Conservation (phyloP, 371 early-diverging fungal species). For the Neoconidiobolus thromboides region DNA sequence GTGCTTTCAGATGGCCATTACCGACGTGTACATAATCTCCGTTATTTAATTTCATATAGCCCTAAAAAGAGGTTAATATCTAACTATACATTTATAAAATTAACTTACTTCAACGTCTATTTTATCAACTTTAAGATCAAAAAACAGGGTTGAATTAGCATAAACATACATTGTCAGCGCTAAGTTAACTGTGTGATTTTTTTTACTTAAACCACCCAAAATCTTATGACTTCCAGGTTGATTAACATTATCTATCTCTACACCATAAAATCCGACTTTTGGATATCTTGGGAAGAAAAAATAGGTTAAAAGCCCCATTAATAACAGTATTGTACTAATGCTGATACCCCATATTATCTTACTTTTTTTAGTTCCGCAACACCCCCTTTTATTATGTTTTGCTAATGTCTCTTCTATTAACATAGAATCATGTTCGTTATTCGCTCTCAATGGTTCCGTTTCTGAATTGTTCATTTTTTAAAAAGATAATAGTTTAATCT, state of each 20-base stretch:
- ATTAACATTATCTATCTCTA: background rate
- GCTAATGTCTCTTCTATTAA: background rate
- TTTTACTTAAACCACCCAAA: background rate
- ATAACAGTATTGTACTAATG: background rate
- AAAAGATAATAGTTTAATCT: too few species aligned
- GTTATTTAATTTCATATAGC: background rate
- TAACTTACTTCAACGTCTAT: background rate
- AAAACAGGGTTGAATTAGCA: background rate
- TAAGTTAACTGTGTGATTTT: background rate
- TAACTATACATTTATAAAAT: background rate
- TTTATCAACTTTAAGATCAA: background rate
- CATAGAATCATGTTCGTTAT: background rate
- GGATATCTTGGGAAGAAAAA: background rate
- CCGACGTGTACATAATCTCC: background rate
- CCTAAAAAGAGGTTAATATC: background rate
- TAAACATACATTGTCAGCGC: background rate
- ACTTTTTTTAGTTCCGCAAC: background rate
- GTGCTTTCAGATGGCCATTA: background rate
- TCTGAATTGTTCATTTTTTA: background rate
- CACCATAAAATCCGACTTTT: background rate
- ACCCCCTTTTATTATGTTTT: background rate
- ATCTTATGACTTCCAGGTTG: background rate
- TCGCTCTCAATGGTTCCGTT: background rate
- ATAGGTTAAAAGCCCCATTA: background rate
- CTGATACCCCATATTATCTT: background rate